Base-by-base conservation (phyloP, 257 asterid genomes). In the Asclepias syriaca region DNA sequence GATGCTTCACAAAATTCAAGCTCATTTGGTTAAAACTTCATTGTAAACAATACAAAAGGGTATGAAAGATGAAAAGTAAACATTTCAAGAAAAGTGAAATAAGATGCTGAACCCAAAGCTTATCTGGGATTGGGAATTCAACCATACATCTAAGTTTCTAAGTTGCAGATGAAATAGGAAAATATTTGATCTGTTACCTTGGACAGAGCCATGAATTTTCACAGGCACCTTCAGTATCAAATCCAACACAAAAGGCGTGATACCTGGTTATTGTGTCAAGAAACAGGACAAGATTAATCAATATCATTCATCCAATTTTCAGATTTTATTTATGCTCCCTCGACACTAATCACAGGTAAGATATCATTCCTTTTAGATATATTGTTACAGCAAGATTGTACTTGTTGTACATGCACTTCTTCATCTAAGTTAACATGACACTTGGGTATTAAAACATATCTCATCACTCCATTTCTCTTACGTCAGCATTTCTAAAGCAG, bases 201-300 rank as follows among this genome's bases (percentile, higher is more conserved):
- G 99, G 97, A 81, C 99, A 95, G 51, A 91, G 82, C 99, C 99
- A 95, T 77, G 98, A 88, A 81, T 84, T 79, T 64, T 91, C 96
- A 78, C 91, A 90, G 75, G 89, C 77, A 75, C 95, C 90, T 81
- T 92, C 97, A 61, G 99, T 80, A 81, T 95, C 98, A 83, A 92
- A 95, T 78, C 96, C 98, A 82, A 92, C 99, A 83, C 99, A 95
- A 80, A 84, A 85, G 29, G 99, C 99, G 76, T 95, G 99, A 79
- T 91, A 95, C 99, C 99, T 95, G 74, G 80, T 78, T 57, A 73
- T 55, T 69, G 50, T 80, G 70, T 73, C 43, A 77, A 51, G 70
- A 65, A 66, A 51, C 60, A 22, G 63, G 32, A 13, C 39, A 24
- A 24, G 39, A 58, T 22, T 58, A 10, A 58, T 58, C 6, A 22